Conservation (phyloP, 2,329 filamentous ascomycete genomes). For the Huntiella omanensis region DNA sequence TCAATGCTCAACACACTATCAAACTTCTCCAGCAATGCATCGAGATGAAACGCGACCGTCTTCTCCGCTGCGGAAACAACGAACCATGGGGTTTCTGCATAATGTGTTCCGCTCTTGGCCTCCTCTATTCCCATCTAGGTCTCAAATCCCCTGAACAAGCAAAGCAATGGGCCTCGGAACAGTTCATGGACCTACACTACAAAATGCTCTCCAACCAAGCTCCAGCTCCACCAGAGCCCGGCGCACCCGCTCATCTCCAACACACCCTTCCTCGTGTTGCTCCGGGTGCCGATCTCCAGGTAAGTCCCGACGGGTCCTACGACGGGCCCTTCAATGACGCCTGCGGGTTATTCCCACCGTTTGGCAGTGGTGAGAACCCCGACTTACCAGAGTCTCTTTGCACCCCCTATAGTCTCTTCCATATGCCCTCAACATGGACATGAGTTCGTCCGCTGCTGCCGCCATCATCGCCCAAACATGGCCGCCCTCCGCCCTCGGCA, state of each 20-base stretch:
- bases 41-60: conserved; percentile 39
- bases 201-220: conserved; percentile 35
- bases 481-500: not conserved
- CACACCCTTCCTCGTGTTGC: not conserved
- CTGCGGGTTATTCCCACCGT: not conserved
- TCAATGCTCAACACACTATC: conserved; percentile 40
- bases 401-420: conserved; percentile 3
- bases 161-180: conserved; percentile 38
- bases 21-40: conserved; percentile 43
- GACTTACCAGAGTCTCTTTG: too few species aligned
- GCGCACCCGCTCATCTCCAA: not conserved
- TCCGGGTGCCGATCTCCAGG: conserved; percentile 4
- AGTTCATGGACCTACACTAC: conserved; percentile 40
- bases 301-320: not conserved
- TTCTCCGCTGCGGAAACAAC: conserved; percentile 42
- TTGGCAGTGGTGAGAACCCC: too few species aligned
- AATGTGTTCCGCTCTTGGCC: conserved; percentile 40
- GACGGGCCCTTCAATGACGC: not conserved
- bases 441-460: conserved; percentile 2
- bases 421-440: conserved; percentile 9
- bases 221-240: conserved; percentile 1
- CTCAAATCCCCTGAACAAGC: conserved; percentile 36
- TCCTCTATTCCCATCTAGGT: conserved; percentile 39
- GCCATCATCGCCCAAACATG: conserved; percentile 6
- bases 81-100: conserved; percentile 46